Conservation (phyloP, 140 eudicot species). For the Stevia rebaudiana region DNA sequence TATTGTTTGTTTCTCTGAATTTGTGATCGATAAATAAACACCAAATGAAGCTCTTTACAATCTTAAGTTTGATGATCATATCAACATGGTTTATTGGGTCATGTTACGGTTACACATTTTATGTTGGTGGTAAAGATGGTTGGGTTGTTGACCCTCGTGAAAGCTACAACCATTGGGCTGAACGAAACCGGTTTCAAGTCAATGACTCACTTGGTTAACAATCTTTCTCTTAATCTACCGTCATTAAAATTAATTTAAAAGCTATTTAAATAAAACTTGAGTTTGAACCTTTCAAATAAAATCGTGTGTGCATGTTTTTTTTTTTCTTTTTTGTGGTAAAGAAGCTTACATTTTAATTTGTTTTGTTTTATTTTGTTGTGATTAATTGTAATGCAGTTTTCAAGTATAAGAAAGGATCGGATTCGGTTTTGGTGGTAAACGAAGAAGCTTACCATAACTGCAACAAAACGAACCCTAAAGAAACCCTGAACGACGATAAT, state of each 20-base stretch:
- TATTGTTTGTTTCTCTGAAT: too few relatives aligned
- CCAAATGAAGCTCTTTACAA: slow-evolving; percentile 18
- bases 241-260: too few relatives aligned
- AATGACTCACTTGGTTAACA: slow-evolving; percentile 48
- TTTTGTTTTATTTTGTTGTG: too few relatives aligned
- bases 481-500: slow-evolving; percentile 26
- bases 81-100: slow-evolving; percentile 20
- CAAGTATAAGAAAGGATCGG: slow-evolving; percentile 49
- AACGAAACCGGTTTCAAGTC: slow-evolving; percentile 53
- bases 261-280: too few relatives aligned
- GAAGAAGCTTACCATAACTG: slow-evolving; percentile 44
- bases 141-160: slow-evolving; percentile 48
- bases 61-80: slow-evolving; percentile 25
- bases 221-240: too few relatives aligned
- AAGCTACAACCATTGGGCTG: slow-evolving; percentile 54
- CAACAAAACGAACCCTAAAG: slow-evolving; percentile 40
- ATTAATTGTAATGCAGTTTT: slow-evolving; percentile 42
- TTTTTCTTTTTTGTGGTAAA: too few relatives aligned
- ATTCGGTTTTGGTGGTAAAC: slow-evolving; percentile 57
- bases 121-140: slow-evolving; percentile 61
- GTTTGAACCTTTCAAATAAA: too few relatives aligned
- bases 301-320: too few relatives aligned
- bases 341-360: not conserved
- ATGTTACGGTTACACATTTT: slow-evolving; percentile 34
- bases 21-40: too few relatives aligned